phyloP scores from a whole-genome alignment of 2,329 filamentous ascomycete genomes.

The Aspergillus sp. region DNA sequence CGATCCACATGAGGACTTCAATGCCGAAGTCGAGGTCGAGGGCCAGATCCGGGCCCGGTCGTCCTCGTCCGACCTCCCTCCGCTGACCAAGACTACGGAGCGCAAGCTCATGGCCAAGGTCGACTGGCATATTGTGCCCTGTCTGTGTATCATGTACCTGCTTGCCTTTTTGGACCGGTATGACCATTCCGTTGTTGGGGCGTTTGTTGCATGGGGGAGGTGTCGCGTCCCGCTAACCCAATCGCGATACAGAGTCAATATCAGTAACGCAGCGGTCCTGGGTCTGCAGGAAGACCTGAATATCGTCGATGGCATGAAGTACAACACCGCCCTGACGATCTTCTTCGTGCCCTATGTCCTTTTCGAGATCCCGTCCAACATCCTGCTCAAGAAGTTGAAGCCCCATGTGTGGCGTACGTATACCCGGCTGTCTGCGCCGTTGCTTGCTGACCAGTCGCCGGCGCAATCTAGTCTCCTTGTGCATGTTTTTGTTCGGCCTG shows the following conservation, averaged over 20 bases:
- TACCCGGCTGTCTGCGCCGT: background rate
- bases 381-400: constrained; percentile 65
- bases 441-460: background rate
- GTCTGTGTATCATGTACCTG: constrained; percentile 69
- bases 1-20: background rate
- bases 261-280: constrained; percentile 72
- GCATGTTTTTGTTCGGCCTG: constrained; percentile 82
- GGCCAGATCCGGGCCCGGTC: constrained; percentile 15
- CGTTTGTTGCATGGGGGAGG: background rate
- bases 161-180: constrained; percentile 63
- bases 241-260: constrained; percentile 60
- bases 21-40: constrained; percentile 17
- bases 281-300: constrained; percentile 61
- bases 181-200: background rate
- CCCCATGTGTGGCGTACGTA: constrained; percentile 63
- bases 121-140: constrained; percentile 69
- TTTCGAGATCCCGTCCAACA: constrained; percentile 65
- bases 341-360: constrained; percentile 79
- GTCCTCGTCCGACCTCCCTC: constrained; percentile 23
- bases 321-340: constrained; percentile 74
- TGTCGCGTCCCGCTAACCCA: background rate
- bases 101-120: constrained; percentile 65
- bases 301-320: constrained; percentile 55
- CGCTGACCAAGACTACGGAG: constrained; percentile 48
- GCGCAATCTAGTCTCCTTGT: constrained; percentile 56